Evolutionary conservation across 495 filamentous ascomycete genomes (phyloP).

Genomic region (Tuber microsphaerosporum): DNA sequence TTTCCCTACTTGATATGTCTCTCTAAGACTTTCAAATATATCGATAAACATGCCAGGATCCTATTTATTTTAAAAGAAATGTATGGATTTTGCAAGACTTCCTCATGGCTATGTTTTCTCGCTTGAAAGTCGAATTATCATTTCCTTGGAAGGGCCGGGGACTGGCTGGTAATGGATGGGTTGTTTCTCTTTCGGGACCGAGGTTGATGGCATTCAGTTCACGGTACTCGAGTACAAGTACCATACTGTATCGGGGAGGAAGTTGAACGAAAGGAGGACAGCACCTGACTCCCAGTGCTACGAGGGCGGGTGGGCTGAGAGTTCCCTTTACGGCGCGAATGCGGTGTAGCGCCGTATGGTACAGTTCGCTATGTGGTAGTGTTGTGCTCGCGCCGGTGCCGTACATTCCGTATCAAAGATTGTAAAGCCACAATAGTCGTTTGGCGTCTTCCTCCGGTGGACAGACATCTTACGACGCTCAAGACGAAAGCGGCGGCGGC

Average conservation of each 20-base stretch:
- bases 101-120: no score
- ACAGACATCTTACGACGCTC: not conserved
- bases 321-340: not conserved
- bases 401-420: not conserved
- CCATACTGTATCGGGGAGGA: not conserved
- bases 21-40: no score
- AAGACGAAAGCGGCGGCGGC: not conserved
- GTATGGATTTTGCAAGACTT: no score
- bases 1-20: no score
- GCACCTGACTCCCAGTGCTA: not conserved
- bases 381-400: not conserved
- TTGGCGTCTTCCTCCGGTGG: not conserved
- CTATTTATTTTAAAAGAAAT: no score
- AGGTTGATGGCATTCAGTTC: not conserved
- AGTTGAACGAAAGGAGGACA: not conserved
- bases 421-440: not conserved
- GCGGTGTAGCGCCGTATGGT: not conserved
- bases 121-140: no score
- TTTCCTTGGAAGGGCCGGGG: no score
- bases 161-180: no score
- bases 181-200: not conserved
- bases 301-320: not conserved
- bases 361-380: not conserved
- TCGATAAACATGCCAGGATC: no score
- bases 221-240: not conserved